A percentile compares a stretch with the other conserved stretches of the same genome.
These are phyloP conservation scores for Cyclostephanos tholiformis DNA, from an alignment of 108 stramenopile species.

Conservation along the genomic window DNA sequence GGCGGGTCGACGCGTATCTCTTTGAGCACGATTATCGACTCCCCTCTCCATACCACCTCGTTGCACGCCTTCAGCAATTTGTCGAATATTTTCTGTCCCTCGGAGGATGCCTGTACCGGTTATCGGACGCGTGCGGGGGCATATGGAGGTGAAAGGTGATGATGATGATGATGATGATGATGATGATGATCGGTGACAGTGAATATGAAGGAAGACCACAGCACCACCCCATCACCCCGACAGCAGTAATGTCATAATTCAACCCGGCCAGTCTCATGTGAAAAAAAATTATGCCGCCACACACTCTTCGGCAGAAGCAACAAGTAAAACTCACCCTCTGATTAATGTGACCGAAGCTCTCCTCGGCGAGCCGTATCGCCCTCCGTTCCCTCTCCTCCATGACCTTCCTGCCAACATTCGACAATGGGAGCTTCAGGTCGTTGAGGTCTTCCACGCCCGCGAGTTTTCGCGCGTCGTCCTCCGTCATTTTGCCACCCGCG, in stretches of 20 bases:
- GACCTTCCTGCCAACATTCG: conserved; percentile 53
- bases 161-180: background rate
- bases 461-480: conserved; percentile 19
- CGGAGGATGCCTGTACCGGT: conserved; percentile 58
- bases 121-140: background rate
- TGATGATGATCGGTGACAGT: background rate
- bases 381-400: conserved; percentile 84
- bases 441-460: conserved; percentile 31
- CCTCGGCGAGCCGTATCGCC: conserved; percentile 72
- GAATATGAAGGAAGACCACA: background rate
- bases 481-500: conserved; percentile 15
- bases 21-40: conserved; percentile 71
- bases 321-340: conserved; percentile 60
- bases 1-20: conserved; percentile 82
- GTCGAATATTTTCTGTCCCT: conserved; percentile 83
- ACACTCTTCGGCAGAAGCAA: background rate
- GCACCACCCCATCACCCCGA: background rate
- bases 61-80: conserved; percentile 83
- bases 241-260: background rate
- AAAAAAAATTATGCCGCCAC: conserved; percentile 20
- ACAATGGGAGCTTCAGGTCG: conserved; percentile 37
- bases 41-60: conserved; percentile 64
- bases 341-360: conserved; percentile 78
- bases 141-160: background rate
- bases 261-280: background rate